Evolutionary conservation across 106 monocot species (phyloP).

Genomic region (Acorus calamus): DNA sequence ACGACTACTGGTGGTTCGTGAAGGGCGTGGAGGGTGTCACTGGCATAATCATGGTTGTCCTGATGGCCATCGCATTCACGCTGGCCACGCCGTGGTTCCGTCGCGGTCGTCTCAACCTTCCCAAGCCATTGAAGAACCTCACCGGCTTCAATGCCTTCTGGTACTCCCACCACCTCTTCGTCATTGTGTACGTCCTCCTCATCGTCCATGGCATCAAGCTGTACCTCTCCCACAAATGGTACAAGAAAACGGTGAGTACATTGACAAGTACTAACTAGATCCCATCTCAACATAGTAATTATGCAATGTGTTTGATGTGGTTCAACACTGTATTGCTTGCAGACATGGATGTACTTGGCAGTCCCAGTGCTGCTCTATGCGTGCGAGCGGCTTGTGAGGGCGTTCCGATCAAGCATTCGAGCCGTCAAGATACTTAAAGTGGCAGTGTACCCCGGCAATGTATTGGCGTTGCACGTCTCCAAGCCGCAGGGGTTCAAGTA

Average conservation of each 20-base stretch:
- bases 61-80: constrained; percentile 37
- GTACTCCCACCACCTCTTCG: constrained; percentile 73
- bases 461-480: constrained; percentile 25
- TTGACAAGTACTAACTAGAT: neutral
- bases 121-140: constrained; percentile 12
- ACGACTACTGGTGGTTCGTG: constrained; percentile 53
- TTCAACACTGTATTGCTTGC: neutral
- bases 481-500: constrained; percentile 32
- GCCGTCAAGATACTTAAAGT: constrained; percentile 29
- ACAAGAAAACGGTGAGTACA: constrained; percentile 28
- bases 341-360: constrained; percentile 59
- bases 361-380: constrained; percentile 27
- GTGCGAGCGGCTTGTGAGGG: constrained; percentile 25
- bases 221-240: constrained; percentile 29
- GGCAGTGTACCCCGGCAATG: constrained; percentile 43
- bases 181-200: constrained; percentile 39
- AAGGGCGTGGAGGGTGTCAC: constrained; percentile 40
- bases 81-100: constrained; percentile 48
- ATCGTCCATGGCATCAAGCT: constrained; percentile 35
- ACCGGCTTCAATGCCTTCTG: constrained; percentile 52
- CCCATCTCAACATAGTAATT: neutral
- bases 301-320: neutral
- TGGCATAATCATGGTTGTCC: constrained; percentile 32
- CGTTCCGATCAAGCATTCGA: constrained; percentile 25
- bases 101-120: constrained; percentile 16